Evolutionary conservation across 345 rosid species (phyloP).

Genomic region (Schrenkiella parvula): DNA sequence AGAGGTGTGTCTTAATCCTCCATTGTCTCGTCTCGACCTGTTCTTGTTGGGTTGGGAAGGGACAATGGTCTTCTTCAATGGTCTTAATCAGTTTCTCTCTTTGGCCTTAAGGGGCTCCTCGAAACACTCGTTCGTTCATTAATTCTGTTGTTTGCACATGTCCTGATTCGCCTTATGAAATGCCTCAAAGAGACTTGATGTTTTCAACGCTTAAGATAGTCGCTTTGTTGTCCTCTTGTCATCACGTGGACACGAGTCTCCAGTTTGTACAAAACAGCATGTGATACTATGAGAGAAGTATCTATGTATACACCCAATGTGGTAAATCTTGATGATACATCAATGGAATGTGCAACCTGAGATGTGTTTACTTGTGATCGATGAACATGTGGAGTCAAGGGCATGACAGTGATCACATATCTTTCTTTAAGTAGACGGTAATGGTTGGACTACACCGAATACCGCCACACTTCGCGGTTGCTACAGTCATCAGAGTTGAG

Average conservation of each 20-base stretch:
- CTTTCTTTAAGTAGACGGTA: not conserved
- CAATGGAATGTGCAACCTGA: not conserved
- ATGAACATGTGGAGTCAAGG: not conserved
- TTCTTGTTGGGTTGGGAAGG: conserved; percentile 12
- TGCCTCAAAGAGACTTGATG: not conserved
- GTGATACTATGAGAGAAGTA: not conserved
- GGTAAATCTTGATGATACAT: not conserved
- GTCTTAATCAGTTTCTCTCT: conserved; percentile 29
- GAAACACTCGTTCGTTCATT: not conserved
- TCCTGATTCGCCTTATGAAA: not conserved
- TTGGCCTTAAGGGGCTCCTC: not conserved
- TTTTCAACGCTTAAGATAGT: not conserved
- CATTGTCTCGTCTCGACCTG: not conserved
- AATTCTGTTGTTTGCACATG: not conserved
- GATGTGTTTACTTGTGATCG: not conserved
- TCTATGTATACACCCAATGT: not conserved
- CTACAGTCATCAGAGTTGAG: conserved; percentile 44
- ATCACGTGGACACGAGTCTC: not conserved
- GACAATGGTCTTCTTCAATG: conserved; percentile 27
- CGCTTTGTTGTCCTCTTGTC: not conserved
- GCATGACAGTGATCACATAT: not conserved
- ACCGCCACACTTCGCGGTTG: conserved; percentile 39
- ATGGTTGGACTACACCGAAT: conserved; percentile 10
- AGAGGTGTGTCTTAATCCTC: conserved; percentile 14
- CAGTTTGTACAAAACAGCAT: not conserved